Evolutionary conservation across 2,329 filamentous ascomycete species (phyloP).

Genomic region (Claviceps sp.): DNA sequence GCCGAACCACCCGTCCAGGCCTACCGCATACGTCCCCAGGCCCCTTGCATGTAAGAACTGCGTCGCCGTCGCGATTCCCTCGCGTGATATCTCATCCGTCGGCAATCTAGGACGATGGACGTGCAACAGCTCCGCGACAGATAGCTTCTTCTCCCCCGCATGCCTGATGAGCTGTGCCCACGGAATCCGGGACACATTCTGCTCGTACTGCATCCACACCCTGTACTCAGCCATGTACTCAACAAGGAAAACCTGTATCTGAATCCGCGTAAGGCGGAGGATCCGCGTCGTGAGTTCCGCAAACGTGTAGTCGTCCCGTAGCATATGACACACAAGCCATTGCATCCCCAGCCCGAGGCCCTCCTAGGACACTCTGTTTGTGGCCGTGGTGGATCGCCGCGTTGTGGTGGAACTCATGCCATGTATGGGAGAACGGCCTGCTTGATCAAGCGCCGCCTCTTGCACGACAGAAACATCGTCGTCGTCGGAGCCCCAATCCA

Average conservation of each 20-base stretch:
- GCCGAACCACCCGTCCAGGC: slow-evolving; percentile 9
- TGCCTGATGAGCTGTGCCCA: slow-evolving; percentile 5
- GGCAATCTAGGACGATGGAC: slow-evolving; percentile 12
- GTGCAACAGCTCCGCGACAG: slow-evolving; percentile 7
- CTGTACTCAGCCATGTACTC: slow-evolving; percentile 11
- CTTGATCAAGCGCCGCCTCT: background rate
- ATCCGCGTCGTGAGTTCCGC: slow-evolving; percentile 8
- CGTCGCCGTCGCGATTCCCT: slow-evolving; percentile 8
- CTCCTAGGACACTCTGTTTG: slow-evolving; percentile 10
- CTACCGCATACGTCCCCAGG: background rate
- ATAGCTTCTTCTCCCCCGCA: slow-evolving; percentile 5
- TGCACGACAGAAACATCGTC: background rate
- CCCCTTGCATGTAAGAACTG: slow-evolving; percentile 9
- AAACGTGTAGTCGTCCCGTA: slow-evolving; percentile 11
- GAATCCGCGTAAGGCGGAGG: slow-evolving; percentile 10
- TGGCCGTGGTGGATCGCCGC: background rate
- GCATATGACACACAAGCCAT: slow-evolving; percentile 15
- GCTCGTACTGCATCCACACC: slow-evolving; percentile 11
- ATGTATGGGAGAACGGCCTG: background rate
- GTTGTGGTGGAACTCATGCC: background rate
- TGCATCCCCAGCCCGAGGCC: slow-evolving; percentile 12
- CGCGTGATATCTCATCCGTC: slow-evolving; percentile 11
- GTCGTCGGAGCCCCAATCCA: slow-evolving; percentile 8
- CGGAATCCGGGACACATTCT: slow-evolving; percentile 6
- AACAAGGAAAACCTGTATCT: slow-evolving; percentile 12